Evolutionary conservation across 257 asterid genomes (phyloP).

Genomic region (Solanum habrochaites): DNA sequence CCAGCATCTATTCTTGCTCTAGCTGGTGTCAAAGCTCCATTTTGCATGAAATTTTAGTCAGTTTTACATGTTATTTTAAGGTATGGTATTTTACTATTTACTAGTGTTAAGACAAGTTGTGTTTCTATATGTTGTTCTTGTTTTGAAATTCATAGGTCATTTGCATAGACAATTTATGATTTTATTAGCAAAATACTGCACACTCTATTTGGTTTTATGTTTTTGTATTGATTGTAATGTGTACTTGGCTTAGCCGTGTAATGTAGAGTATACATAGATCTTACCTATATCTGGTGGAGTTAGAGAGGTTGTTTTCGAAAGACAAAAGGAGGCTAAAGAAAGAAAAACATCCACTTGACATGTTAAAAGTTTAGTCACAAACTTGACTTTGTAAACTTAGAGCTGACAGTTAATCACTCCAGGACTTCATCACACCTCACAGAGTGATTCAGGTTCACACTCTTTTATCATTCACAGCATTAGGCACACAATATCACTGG

Average conservation of each 20-base stretch:
- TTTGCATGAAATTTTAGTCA: slow-evolving; percentile 39
- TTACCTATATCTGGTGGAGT: background rate
- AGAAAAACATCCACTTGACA: background rate
- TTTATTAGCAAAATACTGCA: background rate
- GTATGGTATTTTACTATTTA: background rate
- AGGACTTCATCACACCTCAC: background rate
- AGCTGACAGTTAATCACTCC: background rate
- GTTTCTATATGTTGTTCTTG: background rate
- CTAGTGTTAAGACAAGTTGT: background rate
- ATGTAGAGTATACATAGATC: too few relatives aligned
- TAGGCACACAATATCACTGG: background rate
- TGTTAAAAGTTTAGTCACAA: background rate
- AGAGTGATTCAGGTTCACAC: background rate
- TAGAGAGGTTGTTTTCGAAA: background rate
- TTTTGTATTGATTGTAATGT: background rate
- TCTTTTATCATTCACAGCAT: background rate
- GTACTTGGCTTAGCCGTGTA: background rate
- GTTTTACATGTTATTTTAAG: background rate
- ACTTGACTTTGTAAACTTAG: background rate
- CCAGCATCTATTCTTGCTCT: slow-evolving; percentile 58
- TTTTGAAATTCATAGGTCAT: too few relatives aligned
- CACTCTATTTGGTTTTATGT: background rate
- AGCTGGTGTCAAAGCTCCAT: slow-evolving; percentile 36
- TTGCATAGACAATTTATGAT: background rate
- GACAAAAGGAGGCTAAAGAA: background rate